Evolutionary conservation across 106 monocot genomes (phyloP), one percentile per base, ranked within the genome.

Genomic region (Gastrodia elata): DNA sequence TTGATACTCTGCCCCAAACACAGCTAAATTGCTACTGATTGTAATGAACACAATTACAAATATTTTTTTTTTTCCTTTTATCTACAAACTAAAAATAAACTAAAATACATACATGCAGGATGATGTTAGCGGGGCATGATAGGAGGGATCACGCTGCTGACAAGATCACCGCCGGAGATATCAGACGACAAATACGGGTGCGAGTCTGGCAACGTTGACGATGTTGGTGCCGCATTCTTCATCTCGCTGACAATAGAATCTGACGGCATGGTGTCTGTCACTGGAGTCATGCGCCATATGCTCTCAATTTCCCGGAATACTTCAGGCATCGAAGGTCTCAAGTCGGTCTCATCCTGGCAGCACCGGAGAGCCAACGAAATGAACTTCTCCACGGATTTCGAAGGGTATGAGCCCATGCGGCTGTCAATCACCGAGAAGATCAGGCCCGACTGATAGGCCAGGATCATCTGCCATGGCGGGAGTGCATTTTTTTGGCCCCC

Each of bases 291-390:
- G 10, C 40, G 59, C 83, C 76, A 86, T 49, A 97, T 88, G 58
- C 33, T 80, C 56, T 97, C 97, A 13, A 97, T 79, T 80, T 97
- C 97, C 68, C 97, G 78, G 24, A 91, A 84, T 27, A 98, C 88
- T 52, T 93, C 97, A 4, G 72, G 32, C 93, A 98, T 93, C 7
- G 97, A 84, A 49, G 97, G 93, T 57, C 97, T 84, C 39, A 79
- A 77, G 52, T 98, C 90, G 22, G 97, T 88, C 65, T 98, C 93
- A 27, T 90, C 97, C 35, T 75, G 81, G 77, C 97, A 93, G 28
- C 97, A 98, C 24, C 82, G 75, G 4, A 98, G 92, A 13, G 93
- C 93, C 75, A 98, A 74, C 8, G 80, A 67, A 0, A 80, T 40
- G 22, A 98, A 98, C 58, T 57, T 93, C 69, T 90, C 87, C 3